phyloP scores from a whole-genome alignment of 768 basidiomycete genomes.

The Ramaria sp. region DNA sequence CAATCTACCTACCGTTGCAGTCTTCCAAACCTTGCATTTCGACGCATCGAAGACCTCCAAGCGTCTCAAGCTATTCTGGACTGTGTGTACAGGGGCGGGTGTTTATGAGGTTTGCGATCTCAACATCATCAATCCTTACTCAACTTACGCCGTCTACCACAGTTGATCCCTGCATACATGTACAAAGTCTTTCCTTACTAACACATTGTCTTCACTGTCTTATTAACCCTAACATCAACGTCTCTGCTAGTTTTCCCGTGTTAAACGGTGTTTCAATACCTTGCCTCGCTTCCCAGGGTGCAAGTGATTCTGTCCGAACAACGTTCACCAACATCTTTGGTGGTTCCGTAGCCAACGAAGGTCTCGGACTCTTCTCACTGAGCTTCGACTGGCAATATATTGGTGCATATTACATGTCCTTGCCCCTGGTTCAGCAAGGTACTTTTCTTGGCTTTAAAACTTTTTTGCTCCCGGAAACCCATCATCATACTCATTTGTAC shows the following conservation, averaged over 20 bases:
- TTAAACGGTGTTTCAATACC: slow-evolving; percentile 18
- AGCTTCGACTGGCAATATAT: slow-evolving; percentile 67
- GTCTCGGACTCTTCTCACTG: slow-evolving; percentile 46
- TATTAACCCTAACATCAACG: background rate
- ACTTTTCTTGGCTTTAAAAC: background rate
- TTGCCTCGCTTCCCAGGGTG: slow-evolving; percentile 38
- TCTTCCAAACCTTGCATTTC: slow-evolving; percentile 33
- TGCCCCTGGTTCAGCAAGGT: slow-evolving; percentile 48
- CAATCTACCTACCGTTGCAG: slow-evolving; percentile 45
- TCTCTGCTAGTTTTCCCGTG: slow-evolving; percentile 14
- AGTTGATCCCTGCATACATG: slow-evolving; percentile 16
- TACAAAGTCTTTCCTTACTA: slow-evolving; percentile 14
- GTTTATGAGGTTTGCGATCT: slow-evolving; percentile 11
- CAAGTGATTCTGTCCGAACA: slow-evolving; percentile 37
- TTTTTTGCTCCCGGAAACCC: background rate
- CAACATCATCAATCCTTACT: background rate
- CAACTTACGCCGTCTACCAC: background rate
- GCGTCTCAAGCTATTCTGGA: slow-evolving; percentile 17
- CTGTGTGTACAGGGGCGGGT: slow-evolving; percentile 12
- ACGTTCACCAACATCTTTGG: slow-evolving; percentile 52
- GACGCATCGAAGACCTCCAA: slow-evolving; percentile 7
- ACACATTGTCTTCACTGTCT: too few species aligned
- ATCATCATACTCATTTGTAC: background rate
- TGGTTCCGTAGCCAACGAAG: slow-evolving; percentile 56
- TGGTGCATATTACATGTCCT: slow-evolving; percentile 32